Percentiles rank a stretch among this genome's conserved stretches.
These are phyloP conservation scores for Tremella mesenterica DNA, from an alignment of 768 basidiomycete species.

Conservation along the genomic window DNA sequence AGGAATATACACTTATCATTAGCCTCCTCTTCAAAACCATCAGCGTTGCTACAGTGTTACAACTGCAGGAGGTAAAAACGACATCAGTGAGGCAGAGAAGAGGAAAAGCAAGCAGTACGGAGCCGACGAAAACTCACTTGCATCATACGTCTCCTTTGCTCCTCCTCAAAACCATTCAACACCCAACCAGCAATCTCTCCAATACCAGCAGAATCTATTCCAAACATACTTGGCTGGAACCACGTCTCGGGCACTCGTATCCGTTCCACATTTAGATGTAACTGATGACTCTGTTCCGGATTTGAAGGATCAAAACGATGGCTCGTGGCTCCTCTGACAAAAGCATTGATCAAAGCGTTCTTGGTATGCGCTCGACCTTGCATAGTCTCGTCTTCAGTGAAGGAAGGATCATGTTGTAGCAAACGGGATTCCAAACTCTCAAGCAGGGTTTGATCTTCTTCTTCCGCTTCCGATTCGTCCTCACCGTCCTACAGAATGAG, in stretches of 20 bases:
- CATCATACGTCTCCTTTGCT: conserved; percentile 63
- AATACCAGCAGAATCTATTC: conserved; percentile 85
- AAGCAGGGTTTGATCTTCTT: conserved; percentile 67
- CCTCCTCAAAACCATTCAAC: conserved; percentile 59
- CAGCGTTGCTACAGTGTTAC: too few species aligned
- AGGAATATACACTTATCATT: conserved; percentile 69
- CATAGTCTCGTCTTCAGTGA: conserved; percentile 72
- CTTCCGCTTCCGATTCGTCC: conserved; percentile 73
- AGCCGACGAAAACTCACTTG: conserved; percentile 60
- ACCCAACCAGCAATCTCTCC: conserved; percentile 85
- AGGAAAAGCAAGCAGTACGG: too few species aligned
- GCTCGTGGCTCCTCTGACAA: conserved; percentile 48
- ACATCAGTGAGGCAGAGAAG: too few species aligned
- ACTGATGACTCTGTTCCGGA: conserved; percentile 49
- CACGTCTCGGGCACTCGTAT: conserved; percentile 86
- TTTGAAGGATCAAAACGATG: conserved; percentile 56
- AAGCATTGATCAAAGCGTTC: conserved; percentile 77
- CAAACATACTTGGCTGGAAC: conserved; percentile 89
- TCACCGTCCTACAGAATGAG: conserved; percentile 40
- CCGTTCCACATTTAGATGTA: conserved; percentile 83
- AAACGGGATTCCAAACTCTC: conserved; percentile 69
- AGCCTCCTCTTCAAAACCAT: background rate
- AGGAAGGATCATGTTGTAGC: conserved; percentile 72
- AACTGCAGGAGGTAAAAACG: too few species aligned
- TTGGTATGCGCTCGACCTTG: conserved; percentile 65